Conservation (phyloP, 805 yeast genomes). For the Clavispora fructus region DNA sequence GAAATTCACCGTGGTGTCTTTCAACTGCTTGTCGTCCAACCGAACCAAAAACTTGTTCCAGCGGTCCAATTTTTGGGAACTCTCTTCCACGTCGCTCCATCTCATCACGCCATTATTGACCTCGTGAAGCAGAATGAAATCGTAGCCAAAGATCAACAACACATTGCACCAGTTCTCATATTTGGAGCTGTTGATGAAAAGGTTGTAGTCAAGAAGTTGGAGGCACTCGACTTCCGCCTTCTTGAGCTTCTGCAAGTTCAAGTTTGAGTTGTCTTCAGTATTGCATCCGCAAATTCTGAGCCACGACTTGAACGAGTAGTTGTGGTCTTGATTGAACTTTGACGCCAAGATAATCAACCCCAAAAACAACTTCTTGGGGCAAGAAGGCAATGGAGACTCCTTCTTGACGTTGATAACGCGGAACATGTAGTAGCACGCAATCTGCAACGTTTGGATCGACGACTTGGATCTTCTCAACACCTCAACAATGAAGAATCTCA, state of each 20-base stretch:
- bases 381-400: slow-evolving; percentile 18
- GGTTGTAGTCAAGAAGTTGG: slow-evolving; percentile 48
- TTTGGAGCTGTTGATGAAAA: slow-evolving; percentile 45
- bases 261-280: slow-evolving; percentile 18
- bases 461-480: slow-evolving; percentile 50
- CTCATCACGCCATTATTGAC: slow-evolving; percentile 17
- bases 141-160: slow-evolving; percentile 38
- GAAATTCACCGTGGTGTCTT: slow-evolving; percentile 11
- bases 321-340: slow-evolving; percentile 69
- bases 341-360: slow-evolving; percentile 66
- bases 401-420: slow-evolving; percentile 30
- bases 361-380: slow-evolving; percentile 65
- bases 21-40: slow-evolving; percentile 9
- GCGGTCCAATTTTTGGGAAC: slow-evolving; percentile 9
- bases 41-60: slow-evolving; percentile 14
- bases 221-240: slow-evolving; percentile 51
- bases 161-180: slow-evolving; percentile 47
- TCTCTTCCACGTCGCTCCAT: slow-evolving; percentile 11
- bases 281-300: slow-evolving; percentile 60
- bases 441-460: slow-evolving; percentile 57
- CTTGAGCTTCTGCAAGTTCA: slow-evolving; percentile 45
- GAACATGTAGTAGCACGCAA: slow-evolving; percentile 61
- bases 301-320: slow-evolving; percentile 69
- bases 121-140: slow-evolving; percentile 33
- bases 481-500: slow-evolving; percentile 33